Percentiles rank a stretch among this genome's conserved stretches.
These are phyloP conservation scores for Symbiodinium pilosum DNA, from an alignment of 73 alveolate genomes.

Conservation along the genomic window DNA sequence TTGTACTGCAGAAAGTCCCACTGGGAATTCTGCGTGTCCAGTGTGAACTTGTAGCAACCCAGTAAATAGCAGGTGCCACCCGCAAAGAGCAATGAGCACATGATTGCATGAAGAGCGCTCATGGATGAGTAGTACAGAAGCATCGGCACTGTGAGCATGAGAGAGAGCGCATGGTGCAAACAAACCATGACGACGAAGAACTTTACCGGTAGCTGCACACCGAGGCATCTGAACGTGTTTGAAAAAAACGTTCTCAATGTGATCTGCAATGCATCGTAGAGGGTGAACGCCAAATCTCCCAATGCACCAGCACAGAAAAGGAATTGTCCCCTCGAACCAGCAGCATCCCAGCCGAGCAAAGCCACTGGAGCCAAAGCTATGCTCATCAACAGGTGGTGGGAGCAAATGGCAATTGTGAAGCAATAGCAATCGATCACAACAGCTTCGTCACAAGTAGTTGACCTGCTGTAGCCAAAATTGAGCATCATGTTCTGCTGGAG, in stretches of 20 bases:
- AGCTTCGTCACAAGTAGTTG: neutral
- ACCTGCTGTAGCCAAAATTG: slow-evolving; percentile 28
- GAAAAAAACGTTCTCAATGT: slow-evolving; percentile 20
- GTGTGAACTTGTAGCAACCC: slow-evolving; percentile 59
- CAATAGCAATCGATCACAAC: slow-evolving; percentile 10
- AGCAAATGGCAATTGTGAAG: slow-evolving; percentile 13
- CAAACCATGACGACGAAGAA: slow-evolving; percentile 36
- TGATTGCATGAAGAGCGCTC: slow-evolving; percentile 27
- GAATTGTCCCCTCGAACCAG: neutral
- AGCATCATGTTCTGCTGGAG: slow-evolving; percentile 11
- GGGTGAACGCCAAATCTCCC: slow-evolving; percentile 35
- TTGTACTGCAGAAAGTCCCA: slow-evolving; percentile 19
- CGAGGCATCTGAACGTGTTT: slow-evolving; percentile 7
- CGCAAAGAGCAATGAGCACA: neutral
- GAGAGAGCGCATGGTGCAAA: slow-evolving; percentile 45
- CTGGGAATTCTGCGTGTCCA: slow-evolving; percentile 25
- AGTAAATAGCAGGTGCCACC: slow-evolving; percentile 28
- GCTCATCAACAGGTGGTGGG: slow-evolving; percentile 49
- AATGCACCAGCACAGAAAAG: neutral
- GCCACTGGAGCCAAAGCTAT: slow-evolving; percentile 18
- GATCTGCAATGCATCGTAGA: slow-evolving; percentile 15
- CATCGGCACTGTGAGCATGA: slow-evolving; percentile 31
- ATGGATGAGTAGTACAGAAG: neutral
- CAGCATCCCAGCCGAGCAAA: neutral
- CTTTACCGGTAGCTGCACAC: slow-evolving; percentile 14